These are phyloP conservation scores for Fusarium buharicum DNA, from an alignment of 2,329 filamentous ascomycete species.

Conservation along the genomic window DNA sequence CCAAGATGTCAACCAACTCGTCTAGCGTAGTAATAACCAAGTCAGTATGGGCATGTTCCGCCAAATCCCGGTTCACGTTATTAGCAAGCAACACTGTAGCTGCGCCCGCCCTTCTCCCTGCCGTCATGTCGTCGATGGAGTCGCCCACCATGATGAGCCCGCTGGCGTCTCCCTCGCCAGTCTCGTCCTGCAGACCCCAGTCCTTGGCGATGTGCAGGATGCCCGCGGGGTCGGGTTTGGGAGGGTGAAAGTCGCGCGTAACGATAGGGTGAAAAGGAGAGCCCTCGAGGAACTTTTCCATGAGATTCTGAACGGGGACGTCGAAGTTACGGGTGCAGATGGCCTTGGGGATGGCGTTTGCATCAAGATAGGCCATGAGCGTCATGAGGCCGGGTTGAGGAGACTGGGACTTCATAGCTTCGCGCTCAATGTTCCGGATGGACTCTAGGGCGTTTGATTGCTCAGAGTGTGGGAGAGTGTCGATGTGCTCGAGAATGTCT, in stretches of 20 bases:
- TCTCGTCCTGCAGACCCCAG: conserved; percentile 70
- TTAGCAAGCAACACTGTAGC: conserved; percentile 91
- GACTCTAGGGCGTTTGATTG: conserved; percentile 75
- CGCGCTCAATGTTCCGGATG: conserved; percentile 82
- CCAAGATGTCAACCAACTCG: conserved; percentile 79
- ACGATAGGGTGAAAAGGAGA: conserved; percentile 81
- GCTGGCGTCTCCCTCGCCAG: conserved; percentile 55
- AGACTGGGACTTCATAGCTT: conserved; percentile 81
- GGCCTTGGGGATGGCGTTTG: conserved; percentile 73
- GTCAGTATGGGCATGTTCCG: conserved; percentile 79
- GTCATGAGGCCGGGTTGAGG: conserved; percentile 81
- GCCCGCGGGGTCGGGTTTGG: conserved; percentile 89
- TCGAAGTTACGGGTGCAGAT: conserved; percentile 97
- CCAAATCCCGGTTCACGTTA: conserved; percentile 78
- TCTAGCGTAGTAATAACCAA: conserved; percentile 77
- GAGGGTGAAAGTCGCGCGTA: conserved; percentile 82
- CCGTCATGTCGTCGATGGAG: conserved; percentile 92
- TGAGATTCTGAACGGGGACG: conserved; percentile 76
- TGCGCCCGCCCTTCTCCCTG: conserved; percentile 83
- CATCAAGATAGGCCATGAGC: conserved; percentile 86
- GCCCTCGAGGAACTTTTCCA: conserved; percentile 76
- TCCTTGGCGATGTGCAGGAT: conserved; percentile 83
- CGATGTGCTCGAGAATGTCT: conserved; percentile 92
- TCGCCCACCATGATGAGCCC: conserved; percentile 76
- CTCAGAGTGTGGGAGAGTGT: conserved; percentile 70